Evolutionary conservation across 805 yeast genomes (phyloP), one percentile per base, ranked within the genome.

Genomic region (Pichia gijzeniarum): DNA sequence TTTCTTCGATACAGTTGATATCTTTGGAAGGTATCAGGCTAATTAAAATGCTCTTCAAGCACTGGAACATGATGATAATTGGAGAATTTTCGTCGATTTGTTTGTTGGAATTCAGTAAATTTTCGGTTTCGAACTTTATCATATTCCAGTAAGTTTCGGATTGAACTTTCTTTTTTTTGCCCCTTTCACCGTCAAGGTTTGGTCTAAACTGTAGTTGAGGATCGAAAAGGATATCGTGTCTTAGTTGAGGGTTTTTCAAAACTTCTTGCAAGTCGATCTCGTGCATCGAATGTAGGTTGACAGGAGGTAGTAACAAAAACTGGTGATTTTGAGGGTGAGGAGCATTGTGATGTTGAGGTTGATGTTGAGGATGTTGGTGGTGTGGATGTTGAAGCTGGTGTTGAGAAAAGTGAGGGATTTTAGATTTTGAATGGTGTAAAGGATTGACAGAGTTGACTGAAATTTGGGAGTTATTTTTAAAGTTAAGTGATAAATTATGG

Each of bases 171-270:
- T 89, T 87, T 44, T 89, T 74, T 48, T 80, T 74, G 22, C 95
- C 95, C 42, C 96, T 71, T 65, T 90, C 97, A 42, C 95, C 95
- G 61, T 86, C 96, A 53, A 89, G 69, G 58, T 87, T 86, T 25
- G 95, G 95, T 61, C 97, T 76, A 63, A 90, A 87, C 68, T 89
- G 96, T 48, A 90, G 70, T 58, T 85, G 86, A 16, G 96, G 95
- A 67, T 90, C 96, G 60, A 90, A 90, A 13, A 88, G 72, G 44
- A 91, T 86, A 62, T 91, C 98, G 63, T 90, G 98, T 52, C 98
- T 76, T 46, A 90, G 70, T 62, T 88, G 96, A 3, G 96, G 96
- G 64, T 90, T 90, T 59, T 85, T 86, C 54, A 90, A 72, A 43
- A 91, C 90, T 59, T 88, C 95, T 50, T 85, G 85, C 38, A 90